A percentile compares a stretch with the other conserved stretches of the same genome.
phyloP scores from a whole-genome alignment of 2,329 filamentous ascomycete genomes.

The Xylaria sp. region DNA sequence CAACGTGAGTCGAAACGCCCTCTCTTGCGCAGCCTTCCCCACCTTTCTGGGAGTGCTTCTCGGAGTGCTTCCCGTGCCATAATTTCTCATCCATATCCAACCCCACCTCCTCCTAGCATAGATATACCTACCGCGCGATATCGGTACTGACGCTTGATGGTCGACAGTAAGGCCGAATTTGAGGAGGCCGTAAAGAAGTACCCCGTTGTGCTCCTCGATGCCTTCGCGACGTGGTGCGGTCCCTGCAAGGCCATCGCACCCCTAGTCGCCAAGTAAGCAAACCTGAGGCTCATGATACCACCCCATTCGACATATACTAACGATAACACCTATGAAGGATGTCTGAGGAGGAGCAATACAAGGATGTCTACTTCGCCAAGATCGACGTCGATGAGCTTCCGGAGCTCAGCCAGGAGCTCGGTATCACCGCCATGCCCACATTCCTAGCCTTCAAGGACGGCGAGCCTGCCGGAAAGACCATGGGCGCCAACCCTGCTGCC shows the following conservation, averaged over 20 bases:
- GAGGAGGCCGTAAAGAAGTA: conserved; percentile 52
- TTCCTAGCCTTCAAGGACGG: conserved; percentile 88
- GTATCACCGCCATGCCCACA: conserved; percentile 91
- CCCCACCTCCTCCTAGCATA: background rate
- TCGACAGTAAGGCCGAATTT: conserved; percentile 46
- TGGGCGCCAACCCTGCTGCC: conserved; percentile 83
- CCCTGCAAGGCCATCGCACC: conserved; percentile 94
- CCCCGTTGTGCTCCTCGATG: conserved; percentile 82
- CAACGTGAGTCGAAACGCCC: conserved; percentile 48
- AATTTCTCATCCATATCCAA: background rate
- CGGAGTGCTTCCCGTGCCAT: background rate
- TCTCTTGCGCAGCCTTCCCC: background rate
- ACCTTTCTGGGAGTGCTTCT: too few relatives aligned
- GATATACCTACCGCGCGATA: background rate
- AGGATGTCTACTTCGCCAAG: conserved; percentile 81
- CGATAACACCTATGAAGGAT: conserved; percentile 57
- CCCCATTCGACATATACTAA: conserved; percentile 21
- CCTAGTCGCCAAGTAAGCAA: conserved; percentile 70
- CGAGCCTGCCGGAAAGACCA: conserved; percentile 76
- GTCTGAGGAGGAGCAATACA: conserved; percentile 66
- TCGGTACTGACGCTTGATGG: conserved; percentile 30
- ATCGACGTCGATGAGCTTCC: conserved; percentile 87
- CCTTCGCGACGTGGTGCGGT: conserved; percentile 90
- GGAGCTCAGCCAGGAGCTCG: conserved; percentile 79
- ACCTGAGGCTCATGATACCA: background rate